These are phyloP conservation scores for Phytophthora sp. DNA, from an alignment of 352 stramenopile genomes.

Conservation along the genomic window DNA sequence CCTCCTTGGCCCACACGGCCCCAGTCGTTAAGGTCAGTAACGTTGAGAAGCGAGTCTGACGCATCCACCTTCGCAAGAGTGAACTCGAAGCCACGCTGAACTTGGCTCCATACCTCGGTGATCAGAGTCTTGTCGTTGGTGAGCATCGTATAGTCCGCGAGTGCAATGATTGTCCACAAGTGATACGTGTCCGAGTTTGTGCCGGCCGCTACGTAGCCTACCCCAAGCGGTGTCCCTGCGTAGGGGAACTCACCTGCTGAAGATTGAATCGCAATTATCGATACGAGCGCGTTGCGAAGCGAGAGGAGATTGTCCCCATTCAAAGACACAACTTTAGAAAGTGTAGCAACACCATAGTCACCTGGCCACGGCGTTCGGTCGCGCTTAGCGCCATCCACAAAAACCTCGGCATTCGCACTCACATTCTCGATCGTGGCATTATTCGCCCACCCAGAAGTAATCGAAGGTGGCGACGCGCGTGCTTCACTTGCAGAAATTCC, in stretches of 20 bases:
- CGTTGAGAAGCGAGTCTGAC: conserved; percentile 27
- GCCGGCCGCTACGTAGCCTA: conserved; percentile 13
- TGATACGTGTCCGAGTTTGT: conserved; percentile 49
- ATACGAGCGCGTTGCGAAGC: conserved; percentile 30
- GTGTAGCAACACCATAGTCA: conserved; percentile 34
- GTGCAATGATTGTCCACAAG: conserved; percentile 43
- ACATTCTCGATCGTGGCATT: conserved; percentile 38
- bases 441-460: conserved; percentile 44
- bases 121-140: conserved; percentile 24
- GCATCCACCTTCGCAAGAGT: conserved; percentile 37
- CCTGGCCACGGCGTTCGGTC: conserved; percentile 46
- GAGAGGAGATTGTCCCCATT: conserved; percentile 44
- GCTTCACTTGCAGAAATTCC: conserved; percentile 40
- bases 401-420: conserved; percentile 33
- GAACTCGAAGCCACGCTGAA: conserved; percentile 33
- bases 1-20: conserved; percentile 37
- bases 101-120: conserved; percentile 28
- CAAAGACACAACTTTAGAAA: conserved; percentile 32
- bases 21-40: conserved; percentile 38
- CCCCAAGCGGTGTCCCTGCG: conserved; percentile 33
- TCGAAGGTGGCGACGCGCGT: conserved; percentile 29
- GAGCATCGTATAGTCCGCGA: conserved; percentile 37
- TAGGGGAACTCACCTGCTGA: conserved; percentile 39
- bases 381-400: conserved; percentile 42
- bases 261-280: conserved; percentile 34